Evolutionary conservation across 768 basidiomycete species (phyloP).

Genomic region (Flagelloscypha sp.): DNA sequence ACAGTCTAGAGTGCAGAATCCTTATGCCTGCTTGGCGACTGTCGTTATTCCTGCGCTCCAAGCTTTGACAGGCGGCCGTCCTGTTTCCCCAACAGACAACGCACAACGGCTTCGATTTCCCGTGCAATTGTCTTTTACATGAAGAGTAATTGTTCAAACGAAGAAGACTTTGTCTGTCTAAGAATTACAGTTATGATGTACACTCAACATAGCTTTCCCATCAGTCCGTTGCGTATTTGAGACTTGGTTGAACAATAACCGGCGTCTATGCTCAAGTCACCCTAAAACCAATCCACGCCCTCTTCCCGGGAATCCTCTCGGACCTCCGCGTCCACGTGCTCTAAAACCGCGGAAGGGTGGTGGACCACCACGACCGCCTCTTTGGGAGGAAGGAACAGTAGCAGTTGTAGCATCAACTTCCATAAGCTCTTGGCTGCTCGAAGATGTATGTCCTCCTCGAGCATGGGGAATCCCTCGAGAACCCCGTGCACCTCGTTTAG

Average conservation of each 20-base stretch:
- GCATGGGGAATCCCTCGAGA: conserved; percentile 6
- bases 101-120: too few species aligned
- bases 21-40: too few species aligned
- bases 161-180: conserved; percentile 15
- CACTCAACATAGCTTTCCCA: too few species aligned
- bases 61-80: too few species aligned
- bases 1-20: too few species aligned
- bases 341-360: too few species aligned
- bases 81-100: too few species aligned
- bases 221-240: conserved; percentile 12
- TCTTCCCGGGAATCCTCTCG: background rate
- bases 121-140: conserved; percentile 3
- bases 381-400: conserved; percentile 1
- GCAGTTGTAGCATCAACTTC: conserved; percentile 10
- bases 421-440: conserved; percentile 10
- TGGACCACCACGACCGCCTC: conserved; percentile 1
- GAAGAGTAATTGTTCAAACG: conserved; percentile 17
- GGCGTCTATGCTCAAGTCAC: background rate
- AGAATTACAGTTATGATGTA: conserved; percentile 17
- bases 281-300: background rate
- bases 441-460: conserved; percentile 8
- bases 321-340: background rate
- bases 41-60: too few species aligned
- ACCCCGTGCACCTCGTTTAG: conserved; percentile 27
- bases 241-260: conserved; percentile 13